These are phyloP conservation scores for Oldenlandia corymbosa DNA, from an alignment of 257 asterid species.

Conservation along the genomic window DNA sequence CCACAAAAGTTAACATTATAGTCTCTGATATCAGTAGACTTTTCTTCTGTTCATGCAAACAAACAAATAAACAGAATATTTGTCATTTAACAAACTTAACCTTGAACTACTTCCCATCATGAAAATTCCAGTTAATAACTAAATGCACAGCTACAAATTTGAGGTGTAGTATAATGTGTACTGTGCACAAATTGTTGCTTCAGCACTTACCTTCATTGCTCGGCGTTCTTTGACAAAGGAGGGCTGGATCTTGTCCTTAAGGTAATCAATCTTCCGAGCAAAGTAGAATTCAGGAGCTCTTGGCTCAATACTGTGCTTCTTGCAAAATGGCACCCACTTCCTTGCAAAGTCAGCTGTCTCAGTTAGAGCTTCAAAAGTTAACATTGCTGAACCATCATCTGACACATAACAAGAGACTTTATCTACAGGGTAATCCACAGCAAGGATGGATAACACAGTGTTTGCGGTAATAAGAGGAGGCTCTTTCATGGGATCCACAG, in stretches of 20 bases:
- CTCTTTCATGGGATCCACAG: constrained; percentile 85
- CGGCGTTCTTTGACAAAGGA: constrained; percentile 87
- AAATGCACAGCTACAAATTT: neutral
- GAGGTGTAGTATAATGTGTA: neutral
- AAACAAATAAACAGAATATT: neutral
- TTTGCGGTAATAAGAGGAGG: constrained; percentile 92
- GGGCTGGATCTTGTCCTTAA: constrained; percentile 72
- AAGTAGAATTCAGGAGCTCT: constrained; percentile 93
- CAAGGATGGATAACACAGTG: constrained; percentile 82
- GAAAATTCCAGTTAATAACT: neutral
- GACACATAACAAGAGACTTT: constrained; percentile 87
- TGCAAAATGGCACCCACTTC: constrained; percentile 94
- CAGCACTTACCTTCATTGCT: constrained; percentile 66
- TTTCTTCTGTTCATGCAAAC: neutral
- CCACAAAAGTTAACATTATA: neutral
- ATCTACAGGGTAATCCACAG: constrained; percentile 82
- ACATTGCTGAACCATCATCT: constrained; percentile 94
- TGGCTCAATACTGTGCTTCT: constrained; percentile 73
- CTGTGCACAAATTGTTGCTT: neutral
- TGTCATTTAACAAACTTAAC: neutral
- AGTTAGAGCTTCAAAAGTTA: constrained; percentile 83
- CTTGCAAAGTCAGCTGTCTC: constrained; percentile 86
- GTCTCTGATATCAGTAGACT: neutral
- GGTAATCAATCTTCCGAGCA: constrained; percentile 72
- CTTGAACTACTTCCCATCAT: neutral